Percentiles rank a stretch among this genome's conserved stretches.
These are phyloP conservation scores for Myriosclerotinia duriaeana DNA, from an alignment of 2,329 filamentous ascomycete species.

Conservation along the genomic window DNA sequence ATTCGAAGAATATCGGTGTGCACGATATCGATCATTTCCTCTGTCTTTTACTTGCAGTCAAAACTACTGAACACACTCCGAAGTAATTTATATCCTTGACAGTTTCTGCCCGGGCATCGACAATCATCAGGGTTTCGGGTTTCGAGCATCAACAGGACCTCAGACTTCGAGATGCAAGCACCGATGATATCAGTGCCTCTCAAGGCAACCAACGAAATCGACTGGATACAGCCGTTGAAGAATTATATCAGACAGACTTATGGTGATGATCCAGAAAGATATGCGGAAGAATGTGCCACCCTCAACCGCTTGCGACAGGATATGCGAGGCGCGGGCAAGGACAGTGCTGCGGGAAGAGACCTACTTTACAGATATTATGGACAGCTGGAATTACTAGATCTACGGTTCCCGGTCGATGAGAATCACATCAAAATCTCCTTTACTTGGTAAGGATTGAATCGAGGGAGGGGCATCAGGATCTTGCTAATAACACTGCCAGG, in stretches of 20 bases:
- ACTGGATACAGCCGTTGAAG: constrained; percentile 93
- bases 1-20: constrained; percentile 7
- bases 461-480: background rate
- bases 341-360: constrained; percentile 90
- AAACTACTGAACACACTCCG: background rate
- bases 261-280: constrained; percentile 93
- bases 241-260: constrained; percentile 90
- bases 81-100: background rate
- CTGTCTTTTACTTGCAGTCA: background rate
- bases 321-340: constrained; percentile 95
- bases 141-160: constrained; percentile 11
- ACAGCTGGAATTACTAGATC: constrained; percentile 88
- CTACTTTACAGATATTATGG: constrained; percentile 97
- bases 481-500: constrained; percentile 51
- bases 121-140: constrained; percentile 20
- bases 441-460: constrained; percentile 69
- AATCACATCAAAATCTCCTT: constrained; percentile 99
- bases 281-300: constrained; percentile 90
- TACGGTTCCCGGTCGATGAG: constrained; percentile 95
- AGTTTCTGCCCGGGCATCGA: constrained; percentile 15
- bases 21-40: constrained; percentile 7
- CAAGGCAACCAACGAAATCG: constrained; percentile 94
- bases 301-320: constrained; percentile 95
- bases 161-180: constrained; percentile 61
- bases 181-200: constrained; percentile 95